Evolutionary conservation across 2,329 filamentous ascomycete species (phyloP).

Genomic region (Hypoxylon sp.): DNA sequence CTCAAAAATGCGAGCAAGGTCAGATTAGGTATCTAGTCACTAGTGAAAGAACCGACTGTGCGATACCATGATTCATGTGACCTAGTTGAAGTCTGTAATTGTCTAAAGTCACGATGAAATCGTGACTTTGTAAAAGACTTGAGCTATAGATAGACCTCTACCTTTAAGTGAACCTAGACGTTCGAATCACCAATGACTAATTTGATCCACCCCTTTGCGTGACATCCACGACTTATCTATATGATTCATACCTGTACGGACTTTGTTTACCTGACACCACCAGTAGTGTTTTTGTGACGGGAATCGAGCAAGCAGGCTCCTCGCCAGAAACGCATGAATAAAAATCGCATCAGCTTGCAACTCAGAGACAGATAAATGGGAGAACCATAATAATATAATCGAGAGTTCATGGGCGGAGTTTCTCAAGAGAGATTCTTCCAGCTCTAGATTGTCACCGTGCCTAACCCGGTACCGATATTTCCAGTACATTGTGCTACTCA

Average conservation of each 20-base stretch:
- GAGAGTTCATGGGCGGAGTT: not conserved
- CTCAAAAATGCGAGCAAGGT: too few species aligned
- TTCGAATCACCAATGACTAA: not conserved
- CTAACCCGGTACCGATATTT: not conserved
- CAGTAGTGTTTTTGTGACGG: not conserved
- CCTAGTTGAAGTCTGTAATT: not conserved
- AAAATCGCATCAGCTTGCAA: not conserved
- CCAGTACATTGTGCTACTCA: not conserved
- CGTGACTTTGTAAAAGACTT: not conserved
- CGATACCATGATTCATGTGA: not conserved
- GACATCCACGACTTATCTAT: not conserved
- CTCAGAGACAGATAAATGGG: not conserved
- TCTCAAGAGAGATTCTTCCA: not conserved
- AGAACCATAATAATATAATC: not conserved
- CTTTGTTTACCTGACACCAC: not conserved
- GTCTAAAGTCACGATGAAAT: not conserved
- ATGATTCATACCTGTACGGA: not conserved
- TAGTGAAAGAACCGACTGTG: too few species aligned
- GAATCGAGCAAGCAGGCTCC: conserved; percentile 6
- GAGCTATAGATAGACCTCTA: not conserved
- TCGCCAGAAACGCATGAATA: conserved; percentile 3
- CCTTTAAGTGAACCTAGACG: not conserved
- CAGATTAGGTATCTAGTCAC: too few species aligned
- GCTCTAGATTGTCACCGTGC: not conserved
- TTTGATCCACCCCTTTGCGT: not conserved